Evolutionary conservation across 805 yeast genomes (phyloP).

Genomic region (Kodamaea restingae): DNA sequence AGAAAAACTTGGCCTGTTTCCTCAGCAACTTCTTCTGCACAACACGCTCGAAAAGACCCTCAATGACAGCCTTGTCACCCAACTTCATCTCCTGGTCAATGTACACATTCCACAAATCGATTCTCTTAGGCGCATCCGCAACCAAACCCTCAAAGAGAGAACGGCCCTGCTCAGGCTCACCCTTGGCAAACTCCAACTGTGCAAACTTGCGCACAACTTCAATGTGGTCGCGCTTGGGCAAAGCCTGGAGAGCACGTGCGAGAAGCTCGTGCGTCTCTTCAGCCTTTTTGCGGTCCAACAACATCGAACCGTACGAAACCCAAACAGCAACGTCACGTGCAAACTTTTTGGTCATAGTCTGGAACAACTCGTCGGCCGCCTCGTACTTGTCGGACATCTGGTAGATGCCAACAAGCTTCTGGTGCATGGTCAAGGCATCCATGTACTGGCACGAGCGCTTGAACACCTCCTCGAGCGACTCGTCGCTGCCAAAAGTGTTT

Average conservation of each 20-base stretch:
- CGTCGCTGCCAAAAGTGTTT: slow-evolving; percentile 86
- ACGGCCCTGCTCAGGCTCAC: slow-evolving; percentile 92
- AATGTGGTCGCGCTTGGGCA: slow-evolving; percentile 70
- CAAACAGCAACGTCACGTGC: slow-evolving; percentile 71
- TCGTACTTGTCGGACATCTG: slow-evolving; percentile 66
- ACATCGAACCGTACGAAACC: slow-evolving; percentile 76
- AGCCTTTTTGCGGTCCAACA: slow-evolving; percentile 53
- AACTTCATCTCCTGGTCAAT: slow-evolving; percentile 86
- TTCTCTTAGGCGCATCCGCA: slow-evolving; percentile 84
- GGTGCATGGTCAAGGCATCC: slow-evolving; percentile 83
- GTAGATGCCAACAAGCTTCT: slow-evolving; percentile 71
- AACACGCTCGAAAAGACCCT: slow-evolving; percentile 80
- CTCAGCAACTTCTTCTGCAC: slow-evolving; percentile 61
- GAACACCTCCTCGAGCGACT: slow-evolving; percentile 74
- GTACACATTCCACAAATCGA: slow-evolving; percentile 93
- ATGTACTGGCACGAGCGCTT: slow-evolving; percentile 83
- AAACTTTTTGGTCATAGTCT: slow-evolving; percentile 66
- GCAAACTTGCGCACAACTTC: slow-evolving; percentile 87
- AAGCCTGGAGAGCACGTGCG: slow-evolving; percentile 64
- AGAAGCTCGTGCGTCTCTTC: slow-evolving; percentile 70
- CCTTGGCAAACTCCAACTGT: slow-evolving; percentile 78
- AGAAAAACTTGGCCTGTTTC: slow-evolving; percentile 93
- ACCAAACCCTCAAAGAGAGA: slow-evolving; percentile 90
- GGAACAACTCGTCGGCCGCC: slow-evolving; percentile 67
- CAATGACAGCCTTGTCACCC: slow-evolving; percentile 63